Percentiles rank a stretch among this genome's conserved stretches.
Evolutionary conservation across 371 early-diverging fungal genomes (phyloP).

Genomic region (Funneliformis caledonium): DNA sequence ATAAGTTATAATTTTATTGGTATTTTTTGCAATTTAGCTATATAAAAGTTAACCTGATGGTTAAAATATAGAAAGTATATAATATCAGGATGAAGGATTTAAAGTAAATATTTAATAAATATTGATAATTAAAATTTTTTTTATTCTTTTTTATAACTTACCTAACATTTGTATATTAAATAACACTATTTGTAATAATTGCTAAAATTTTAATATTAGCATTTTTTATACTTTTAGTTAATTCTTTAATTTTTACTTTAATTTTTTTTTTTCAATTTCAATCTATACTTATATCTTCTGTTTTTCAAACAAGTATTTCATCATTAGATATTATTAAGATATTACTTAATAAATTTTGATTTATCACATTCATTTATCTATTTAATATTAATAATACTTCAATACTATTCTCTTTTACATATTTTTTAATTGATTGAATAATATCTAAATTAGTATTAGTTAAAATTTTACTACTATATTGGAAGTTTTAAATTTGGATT

Average conservation of each 20-base stretch:
- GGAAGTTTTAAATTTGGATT: too few relatives aligned
- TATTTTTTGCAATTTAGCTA: not conserved
- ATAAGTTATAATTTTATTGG: not conserved
- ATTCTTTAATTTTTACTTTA: not conserved
- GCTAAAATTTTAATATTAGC: not conserved
- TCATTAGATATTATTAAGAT: not conserved
- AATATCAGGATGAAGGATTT: not conserved
- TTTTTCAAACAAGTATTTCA: not conserved
- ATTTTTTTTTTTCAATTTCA: not conserved
- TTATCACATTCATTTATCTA: not conserved
- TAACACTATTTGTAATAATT: conserved; percentile 1
- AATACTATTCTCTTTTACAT: not conserved
- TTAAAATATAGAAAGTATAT: not conserved
- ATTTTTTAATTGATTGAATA: not conserved
- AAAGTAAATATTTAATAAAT: not conserved
- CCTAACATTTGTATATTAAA: not conserved
- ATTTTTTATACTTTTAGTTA: not conserved
- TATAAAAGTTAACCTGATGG: not conserved
- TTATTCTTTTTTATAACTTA: not conserved
- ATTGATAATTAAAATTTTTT: not conserved
- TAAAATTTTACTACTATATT: not conserved
- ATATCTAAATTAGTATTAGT: not conserved
- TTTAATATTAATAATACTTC: not conserved
- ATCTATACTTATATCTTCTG: not conserved
- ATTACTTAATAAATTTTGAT: not conserved